Percentiles rank a stretch among this genome's conserved stretches.
phyloP scores from a whole-genome alignment of 1,284 basidiomycete genomes.

The Ustilago curta region DNA sequence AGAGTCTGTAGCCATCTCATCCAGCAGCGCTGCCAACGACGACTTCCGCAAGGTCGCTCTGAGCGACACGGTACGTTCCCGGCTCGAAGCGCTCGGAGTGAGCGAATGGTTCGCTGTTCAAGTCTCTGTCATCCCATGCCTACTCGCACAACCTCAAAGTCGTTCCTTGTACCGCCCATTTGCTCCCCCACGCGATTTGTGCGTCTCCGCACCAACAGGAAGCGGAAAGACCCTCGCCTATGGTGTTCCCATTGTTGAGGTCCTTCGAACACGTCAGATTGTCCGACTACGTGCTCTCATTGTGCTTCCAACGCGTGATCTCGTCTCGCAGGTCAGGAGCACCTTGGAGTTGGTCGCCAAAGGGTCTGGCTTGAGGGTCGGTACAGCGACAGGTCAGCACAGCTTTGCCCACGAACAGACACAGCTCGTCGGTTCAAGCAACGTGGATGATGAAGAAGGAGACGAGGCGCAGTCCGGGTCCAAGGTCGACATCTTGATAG shows the following conservation, averaged over 20 bases:
- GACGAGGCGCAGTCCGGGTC: slow-evolving; percentile 14
- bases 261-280: slow-evolving; percentile 30
- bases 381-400: slow-evolving; percentile 65
- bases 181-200: slow-evolving; percentile 81
- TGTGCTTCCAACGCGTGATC: slow-evolving; percentile 91
- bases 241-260: slow-evolving; percentile 88
- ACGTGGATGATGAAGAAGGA: slow-evolving; percentile 11
- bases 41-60: slow-evolving; percentile 40
- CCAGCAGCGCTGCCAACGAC: slow-evolving; percentile 12
- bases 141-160: slow-evolving; percentile 73
- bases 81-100: slow-evolving; percentile 57
- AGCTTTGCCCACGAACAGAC: slow-evolving; percentile 66
- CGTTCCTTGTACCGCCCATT: slow-evolving; percentile 78
- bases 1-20: slow-evolving; percentile 16
- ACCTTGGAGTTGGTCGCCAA: slow-evolving; percentile 81
- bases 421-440: slow-evolving; percentile 40
- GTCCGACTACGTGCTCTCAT: slow-evolving; percentile 85
- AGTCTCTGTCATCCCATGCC: slow-evolving; percentile 81
- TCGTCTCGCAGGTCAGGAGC: slow-evolving; percentile 92
- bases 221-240: slow-evolving; percentile 97
- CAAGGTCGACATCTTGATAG: slow-evolving; percentile 89
- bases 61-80: slow-evolving; percentile 46
- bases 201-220: slow-evolving; percentile 97
- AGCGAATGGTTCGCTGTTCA: slow-evolving; percentile 75
- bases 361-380: slow-evolving; percentile 86